phyloP scores from a whole-genome alignment of 2,329 filamentous ascomycete genomes.

The Aspergillus spinulosporus region DNA sequence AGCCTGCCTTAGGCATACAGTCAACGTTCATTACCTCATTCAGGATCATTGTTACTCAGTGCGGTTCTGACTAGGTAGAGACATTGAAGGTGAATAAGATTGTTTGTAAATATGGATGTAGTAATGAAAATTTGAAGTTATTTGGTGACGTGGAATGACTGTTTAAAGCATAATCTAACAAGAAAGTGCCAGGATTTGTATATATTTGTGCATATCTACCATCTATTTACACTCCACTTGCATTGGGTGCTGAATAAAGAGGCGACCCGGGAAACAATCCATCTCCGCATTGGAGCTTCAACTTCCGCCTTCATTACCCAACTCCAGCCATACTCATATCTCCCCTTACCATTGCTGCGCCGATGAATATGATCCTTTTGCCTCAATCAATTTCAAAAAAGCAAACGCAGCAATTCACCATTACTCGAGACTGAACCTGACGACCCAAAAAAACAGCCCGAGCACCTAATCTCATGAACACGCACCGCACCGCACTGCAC shows the following conservation, averaged over 20 bases:
- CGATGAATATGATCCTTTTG: background rate
- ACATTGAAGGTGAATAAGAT: too few species aligned
- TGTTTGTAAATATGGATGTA: too few species aligned
- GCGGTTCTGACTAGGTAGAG: too few species aligned
- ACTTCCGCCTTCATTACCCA: background rate
- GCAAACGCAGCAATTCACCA: background rate
- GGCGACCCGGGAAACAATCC: background rate
- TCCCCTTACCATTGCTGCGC: background rate
- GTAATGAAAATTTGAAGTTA: too few species aligned
- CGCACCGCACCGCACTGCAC: background rate
- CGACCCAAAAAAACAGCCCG: background rate
- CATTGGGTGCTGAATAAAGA: conserved; percentile 7
- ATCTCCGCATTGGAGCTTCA: conserved; percentile 11
- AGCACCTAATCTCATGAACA: background rate
- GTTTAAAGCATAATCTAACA: too few species aligned
- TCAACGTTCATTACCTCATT: too few species aligned
- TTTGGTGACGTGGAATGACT: too few species aligned
- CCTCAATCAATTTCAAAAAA: background rate
- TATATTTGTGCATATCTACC: too few species aligned
- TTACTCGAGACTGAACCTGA: background rate
- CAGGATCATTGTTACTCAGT: too few species aligned
- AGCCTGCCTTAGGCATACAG: too few species aligned
- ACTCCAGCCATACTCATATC: background rate
- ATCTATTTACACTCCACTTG: too few species aligned
- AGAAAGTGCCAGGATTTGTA: too few species aligned